Evolutionary conservation across 106 monocot genomes (phyloP).

Genomic region (Allium fistulosum): DNA sequence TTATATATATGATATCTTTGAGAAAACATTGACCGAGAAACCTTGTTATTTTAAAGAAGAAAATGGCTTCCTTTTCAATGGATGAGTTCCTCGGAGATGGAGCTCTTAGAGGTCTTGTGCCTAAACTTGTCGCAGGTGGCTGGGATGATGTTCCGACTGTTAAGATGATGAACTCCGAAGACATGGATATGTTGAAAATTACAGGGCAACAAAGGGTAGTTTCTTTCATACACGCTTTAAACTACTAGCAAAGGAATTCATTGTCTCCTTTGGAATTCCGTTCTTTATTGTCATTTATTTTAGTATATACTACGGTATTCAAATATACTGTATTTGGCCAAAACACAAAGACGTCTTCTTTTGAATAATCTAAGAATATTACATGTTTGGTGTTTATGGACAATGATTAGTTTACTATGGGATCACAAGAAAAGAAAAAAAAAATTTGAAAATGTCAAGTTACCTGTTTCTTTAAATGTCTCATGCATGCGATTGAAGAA

Average conservation of each 20-base stretch:
- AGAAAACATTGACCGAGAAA: too few species aligned
- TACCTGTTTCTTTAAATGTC: too few species aligned
- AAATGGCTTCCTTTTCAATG: slow-evolving; percentile 22
- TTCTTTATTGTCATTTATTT: background rate
- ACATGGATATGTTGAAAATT: slow-evolving; percentile 21
- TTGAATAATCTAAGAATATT: too few species aligned
- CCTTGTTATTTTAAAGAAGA: background rate
- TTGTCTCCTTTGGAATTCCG: background rate
- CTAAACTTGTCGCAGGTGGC: slow-evolving; percentile 19
- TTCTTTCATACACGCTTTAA: background rate
- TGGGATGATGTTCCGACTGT: slow-evolving; percentile 33
- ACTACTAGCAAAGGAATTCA: background rate
- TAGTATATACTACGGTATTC: background rate
- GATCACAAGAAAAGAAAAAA: too few species aligned
- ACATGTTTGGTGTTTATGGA: too few species aligned
- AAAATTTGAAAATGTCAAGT: too few species aligned
- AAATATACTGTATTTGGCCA: background rate
- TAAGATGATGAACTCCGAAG: slow-evolving; percentile 27
- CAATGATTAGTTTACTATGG: too few species aligned
- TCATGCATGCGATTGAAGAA: too few species aligned
- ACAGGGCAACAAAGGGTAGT: slow-evolving; percentile 22
- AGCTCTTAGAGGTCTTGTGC: slow-evolving; percentile 13
- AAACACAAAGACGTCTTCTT: too few species aligned
- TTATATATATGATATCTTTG: too few species aligned
- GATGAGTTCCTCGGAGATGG: slow-evolving; percentile 32